These are phyloP conservation scores for Pycnococcus provasolii DNA, from an alignment of 139 green algal species.

Conservation along the genomic window DNA sequence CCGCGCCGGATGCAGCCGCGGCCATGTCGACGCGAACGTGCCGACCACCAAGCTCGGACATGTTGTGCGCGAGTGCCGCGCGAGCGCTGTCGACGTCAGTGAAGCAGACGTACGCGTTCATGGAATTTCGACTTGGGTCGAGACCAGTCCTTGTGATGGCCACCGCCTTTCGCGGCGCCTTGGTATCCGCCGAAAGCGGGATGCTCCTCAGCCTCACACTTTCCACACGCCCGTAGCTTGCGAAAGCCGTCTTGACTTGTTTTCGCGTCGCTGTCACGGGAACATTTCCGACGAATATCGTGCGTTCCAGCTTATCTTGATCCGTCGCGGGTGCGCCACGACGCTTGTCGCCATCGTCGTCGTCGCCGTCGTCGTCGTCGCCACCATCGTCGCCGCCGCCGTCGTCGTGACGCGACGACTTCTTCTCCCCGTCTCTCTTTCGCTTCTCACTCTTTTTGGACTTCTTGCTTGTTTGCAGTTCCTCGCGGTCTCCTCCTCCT, in stretches of 20 bases:
- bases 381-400: neutral
- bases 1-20: neutral
- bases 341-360: no score
- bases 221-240: slow-evolving; percentile 54
- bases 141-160: slow-evolving; percentile 25
- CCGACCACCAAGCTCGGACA: slow-evolving; percentile 52
- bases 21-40: slow-evolving; percentile 72
- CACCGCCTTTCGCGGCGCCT: slow-evolving; percentile 18
- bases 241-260: slow-evolving; percentile 41
- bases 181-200: slow-evolving; percentile 25
- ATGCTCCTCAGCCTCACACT: slow-evolving; percentile 63
- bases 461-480: no score
- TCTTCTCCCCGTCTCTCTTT: no score
- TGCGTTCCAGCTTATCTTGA: slow-evolving; percentile 36
- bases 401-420: neutral
- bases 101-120: slow-evolving; percentile 73
- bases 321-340: neutral
- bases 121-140: slow-evolving; percentile 31
- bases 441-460: no score
- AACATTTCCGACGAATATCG: slow-evolving; percentile 87
- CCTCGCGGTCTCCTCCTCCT: no score
- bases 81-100: slow-evolving; percentile 19
- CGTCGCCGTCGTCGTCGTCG: neutral
- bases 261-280: slow-evolving; percentile 46
- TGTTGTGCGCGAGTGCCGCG: slow-evolving; percentile 58